Evolutionary conservation across 2,329 filamentous ascomycete species (phyloP).

Genomic region (Xylaria sp.): DNA sequence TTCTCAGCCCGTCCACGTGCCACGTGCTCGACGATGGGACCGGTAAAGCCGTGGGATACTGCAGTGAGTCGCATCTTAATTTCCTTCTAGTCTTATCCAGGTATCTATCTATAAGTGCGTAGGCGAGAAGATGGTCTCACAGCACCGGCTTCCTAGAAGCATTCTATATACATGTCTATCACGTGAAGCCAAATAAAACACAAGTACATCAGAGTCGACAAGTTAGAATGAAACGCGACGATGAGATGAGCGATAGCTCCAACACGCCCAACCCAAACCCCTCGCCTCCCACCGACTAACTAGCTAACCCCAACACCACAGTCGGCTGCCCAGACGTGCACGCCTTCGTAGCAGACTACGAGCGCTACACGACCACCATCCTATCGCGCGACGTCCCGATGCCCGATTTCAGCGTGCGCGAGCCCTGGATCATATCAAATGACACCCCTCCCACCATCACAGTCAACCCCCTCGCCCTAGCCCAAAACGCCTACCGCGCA

Average conservation of each 20-base stretch:
- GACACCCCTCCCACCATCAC: too few species aligned
- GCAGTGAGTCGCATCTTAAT: slow-evolving; percentile 52
- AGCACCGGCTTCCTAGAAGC: background rate
- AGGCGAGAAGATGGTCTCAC: background rate
- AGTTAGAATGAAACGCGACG: too few species aligned
- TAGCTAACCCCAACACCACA: background rate
- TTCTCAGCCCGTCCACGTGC: slow-evolving; percentile 58
- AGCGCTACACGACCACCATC: slow-evolving; percentile 53
- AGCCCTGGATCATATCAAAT: slow-evolving; percentile 47
- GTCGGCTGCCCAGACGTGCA: slow-evolving; percentile 53
- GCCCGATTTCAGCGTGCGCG: slow-evolving; percentile 47
- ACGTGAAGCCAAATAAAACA: background rate
- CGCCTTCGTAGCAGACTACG: slow-evolving; percentile 54
- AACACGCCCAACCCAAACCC: background rate
- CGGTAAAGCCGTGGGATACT: slow-evolving; percentile 61
- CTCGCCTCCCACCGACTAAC: background rate
- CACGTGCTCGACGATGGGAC: slow-evolving; percentile 61
- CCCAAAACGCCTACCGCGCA: slow-evolving; percentile 57
- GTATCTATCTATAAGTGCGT: background rate
- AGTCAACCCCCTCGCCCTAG: slow-evolving; percentile 52
- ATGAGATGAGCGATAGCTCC: background rate
- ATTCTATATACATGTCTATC: background rate
- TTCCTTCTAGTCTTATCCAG: background rate
- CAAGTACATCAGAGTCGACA: background rate
- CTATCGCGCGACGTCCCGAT: slow-evolving; percentile 47